Evolutionary conservation across 441 rosid species (phyloP), one percentile per base, ranked within the genome.

Genomic region (Raphanus hybrid): DNA sequence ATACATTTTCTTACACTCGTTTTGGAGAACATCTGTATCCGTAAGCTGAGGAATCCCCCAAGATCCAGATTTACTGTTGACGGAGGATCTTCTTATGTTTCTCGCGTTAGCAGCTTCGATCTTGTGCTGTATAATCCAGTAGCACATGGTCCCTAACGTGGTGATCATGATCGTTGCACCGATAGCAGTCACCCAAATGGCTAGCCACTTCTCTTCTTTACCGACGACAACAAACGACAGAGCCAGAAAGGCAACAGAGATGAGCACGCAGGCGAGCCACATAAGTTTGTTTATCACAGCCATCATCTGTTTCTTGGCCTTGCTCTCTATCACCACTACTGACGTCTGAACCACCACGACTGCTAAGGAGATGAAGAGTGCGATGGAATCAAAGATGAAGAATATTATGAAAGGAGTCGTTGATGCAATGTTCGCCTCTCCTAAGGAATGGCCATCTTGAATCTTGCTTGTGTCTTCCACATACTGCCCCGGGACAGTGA

Each of bases 291-390:
- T 95, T 50, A 95, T 93, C 6, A 92, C 70, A 1, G 93, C 94
- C 98, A 95, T 88, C 97, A 95, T 83, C 71, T 88, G 94, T 85
- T 91, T 95, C 91, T 95, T 91, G 1, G 98, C 98, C 73, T 87
- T 90, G 85, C 91, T 90, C 75, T 93, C 96, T 45, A 88, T 93
- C 27, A 90, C 94, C 11, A 95, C 96, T 29, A 95, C 96, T 3
- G 98, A 91, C 12, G 97, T 95, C 82, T 95, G 99, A 52, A 95
- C 97, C 76, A 93, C 96, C 67, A 93, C 98, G 12, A 89, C 96
- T 1, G 97, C 97, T 18, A 93, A 81, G 18, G 99, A 95, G 70
- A 93, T 93, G 87, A 95, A 95, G 78, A 93, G 97, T 5, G 98
- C 93, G 0, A 92, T 57, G 0, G 98, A 91, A 23, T 95, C 96